These are phyloP conservation scores for Paramecium sexaurelia DNA, from an alignment of 73 alveolate species.

Conservation along the genomic window DNA sequence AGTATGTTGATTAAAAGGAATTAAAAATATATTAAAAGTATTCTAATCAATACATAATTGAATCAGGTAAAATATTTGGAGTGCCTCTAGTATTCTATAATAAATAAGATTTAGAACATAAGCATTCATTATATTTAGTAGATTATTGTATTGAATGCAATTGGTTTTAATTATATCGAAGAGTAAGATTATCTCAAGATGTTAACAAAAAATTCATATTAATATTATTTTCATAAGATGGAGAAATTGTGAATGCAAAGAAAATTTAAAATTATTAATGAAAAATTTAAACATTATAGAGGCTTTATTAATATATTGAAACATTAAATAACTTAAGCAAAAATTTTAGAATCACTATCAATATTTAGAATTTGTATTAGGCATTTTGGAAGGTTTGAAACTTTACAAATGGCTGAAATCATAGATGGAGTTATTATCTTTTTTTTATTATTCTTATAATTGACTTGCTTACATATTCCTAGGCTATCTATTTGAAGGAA, in stretches of 20 bases:
- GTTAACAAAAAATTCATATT: background rate
- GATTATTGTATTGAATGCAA: background rate
- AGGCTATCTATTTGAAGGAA: background rate
- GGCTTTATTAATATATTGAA: background rate
- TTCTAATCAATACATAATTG: background rate
- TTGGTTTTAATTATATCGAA: background rate
- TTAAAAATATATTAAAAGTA: background rate
- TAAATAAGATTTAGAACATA: background rate
- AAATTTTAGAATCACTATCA: background rate
- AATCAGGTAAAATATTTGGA: slow-evolving; percentile 25
- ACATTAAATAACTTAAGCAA: background rate
- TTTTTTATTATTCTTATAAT: background rate
- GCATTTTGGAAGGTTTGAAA: background rate
- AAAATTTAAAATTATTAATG: background rate
- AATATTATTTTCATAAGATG: background rate
- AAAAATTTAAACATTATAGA: too few relatives aligned
- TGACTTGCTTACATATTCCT: background rate
- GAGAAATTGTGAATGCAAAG: background rate
- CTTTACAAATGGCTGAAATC: slow-evolving; percentile 9
- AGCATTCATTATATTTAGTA: slow-evolving; percentile 13
- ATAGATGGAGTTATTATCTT: slow-evolving; percentile 4
- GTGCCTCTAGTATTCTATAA: background rate
- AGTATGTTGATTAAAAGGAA: background rate
- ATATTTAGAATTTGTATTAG: slow-evolving; percentile 2
- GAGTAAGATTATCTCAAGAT: background rate